These are phyloP conservation scores for Castanopsis chinensis DNA, from an alignment of 306 rosid genomes.

Conservation along the genomic window DNA sequence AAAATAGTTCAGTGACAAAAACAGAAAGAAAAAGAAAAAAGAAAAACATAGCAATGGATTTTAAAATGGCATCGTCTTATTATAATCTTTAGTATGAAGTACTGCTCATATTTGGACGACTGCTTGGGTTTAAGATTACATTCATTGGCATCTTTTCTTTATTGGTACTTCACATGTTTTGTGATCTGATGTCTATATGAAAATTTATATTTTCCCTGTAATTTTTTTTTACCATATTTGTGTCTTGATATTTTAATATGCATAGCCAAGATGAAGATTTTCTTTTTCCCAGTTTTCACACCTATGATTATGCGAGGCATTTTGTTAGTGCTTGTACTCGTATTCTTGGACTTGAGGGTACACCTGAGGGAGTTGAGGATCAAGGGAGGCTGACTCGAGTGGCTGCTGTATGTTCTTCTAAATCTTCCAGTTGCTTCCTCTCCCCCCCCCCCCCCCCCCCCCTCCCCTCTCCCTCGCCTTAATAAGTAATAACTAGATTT, in stretches of 20 bases:
- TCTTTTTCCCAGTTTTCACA: conserved; percentile 63
- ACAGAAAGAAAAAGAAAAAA: neutral
- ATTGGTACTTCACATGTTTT: neutral
- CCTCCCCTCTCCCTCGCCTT: neutral
- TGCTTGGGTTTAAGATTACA: neutral
- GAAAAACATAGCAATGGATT: neutral
- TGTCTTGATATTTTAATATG: neutral
- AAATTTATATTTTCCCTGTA: neutral
- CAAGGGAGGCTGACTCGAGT: conserved; percentile 91
- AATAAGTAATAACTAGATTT: neutral
- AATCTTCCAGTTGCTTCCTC: neutral
- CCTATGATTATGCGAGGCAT: conserved; percentile 91
- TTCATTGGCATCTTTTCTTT: neutral
- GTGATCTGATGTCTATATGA: neutral
- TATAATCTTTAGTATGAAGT: neutral
- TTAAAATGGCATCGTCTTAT: neutral
- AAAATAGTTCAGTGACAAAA: neutral
- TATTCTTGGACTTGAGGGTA: conserved; percentile 90
- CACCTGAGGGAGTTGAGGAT: conserved; percentile 93
- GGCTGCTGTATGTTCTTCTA: conserved; percentile 65
- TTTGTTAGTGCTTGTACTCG: conserved; percentile 96
- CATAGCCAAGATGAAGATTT: neutral
- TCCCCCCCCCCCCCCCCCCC: neutral
- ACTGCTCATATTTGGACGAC: neutral
- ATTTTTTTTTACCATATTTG: neutral